These are phyloP conservation scores for Paramarasmius palmivorus DNA, from an alignment of 1,284 basidiomycete genomes.

Conservation along the genomic window DNA sequence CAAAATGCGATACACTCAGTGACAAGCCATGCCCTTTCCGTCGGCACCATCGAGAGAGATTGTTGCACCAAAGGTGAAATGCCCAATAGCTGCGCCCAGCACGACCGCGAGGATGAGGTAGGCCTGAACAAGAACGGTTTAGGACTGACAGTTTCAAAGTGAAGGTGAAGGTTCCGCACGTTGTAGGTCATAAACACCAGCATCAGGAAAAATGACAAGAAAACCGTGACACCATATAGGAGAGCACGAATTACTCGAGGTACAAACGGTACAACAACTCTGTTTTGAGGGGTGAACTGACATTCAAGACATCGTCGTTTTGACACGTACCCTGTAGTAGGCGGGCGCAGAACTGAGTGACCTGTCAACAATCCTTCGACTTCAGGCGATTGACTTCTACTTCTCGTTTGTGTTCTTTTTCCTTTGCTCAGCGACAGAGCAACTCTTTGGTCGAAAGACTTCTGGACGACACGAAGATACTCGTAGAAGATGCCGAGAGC, in stretches of 20 bases:
- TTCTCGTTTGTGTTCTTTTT: conserved; percentile 36
- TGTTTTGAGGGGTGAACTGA: no score
- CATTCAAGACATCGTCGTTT: conserved; percentile 3
- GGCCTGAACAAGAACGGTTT: conserved; percentile 45
- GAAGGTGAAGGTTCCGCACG: conserved; percentile 38
- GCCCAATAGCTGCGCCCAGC: conserved; percentile 68
- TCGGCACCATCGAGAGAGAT: conserved; percentile 58
- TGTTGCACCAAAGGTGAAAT: conserved; percentile 65
- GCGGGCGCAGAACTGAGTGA: conserved; percentile 31
- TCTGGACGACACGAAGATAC: conserved; percentile 66
- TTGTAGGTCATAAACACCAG: conserved; percentile 89
- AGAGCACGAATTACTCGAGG: conserved; percentile 58
- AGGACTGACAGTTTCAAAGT: conserved; percentile 5
- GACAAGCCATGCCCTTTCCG: conserved; percentile 62
- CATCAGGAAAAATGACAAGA: conserved; percentile 86
- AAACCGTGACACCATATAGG: conserved; percentile 67
- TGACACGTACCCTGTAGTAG: conserved; percentile 40
- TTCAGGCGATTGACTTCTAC: conserved; percentile 40
- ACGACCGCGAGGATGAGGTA: conserved; percentile 78
- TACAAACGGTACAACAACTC: conserved; percentile 47
- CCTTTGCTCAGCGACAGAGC: conserved; percentile 52
- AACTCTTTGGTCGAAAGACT: conserved; percentile 57
- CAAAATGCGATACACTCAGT: conserved; percentile 27
- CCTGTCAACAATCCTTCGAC: conserved; percentile 53
- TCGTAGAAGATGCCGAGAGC: conserved; percentile 71